Percentiles rank a stretch among this genome's conserved stretches.
phyloP scores from a whole-genome alignment of 192 early-diverging fungal genomes.

The Rhizoclosmatium globosum region DNA sequence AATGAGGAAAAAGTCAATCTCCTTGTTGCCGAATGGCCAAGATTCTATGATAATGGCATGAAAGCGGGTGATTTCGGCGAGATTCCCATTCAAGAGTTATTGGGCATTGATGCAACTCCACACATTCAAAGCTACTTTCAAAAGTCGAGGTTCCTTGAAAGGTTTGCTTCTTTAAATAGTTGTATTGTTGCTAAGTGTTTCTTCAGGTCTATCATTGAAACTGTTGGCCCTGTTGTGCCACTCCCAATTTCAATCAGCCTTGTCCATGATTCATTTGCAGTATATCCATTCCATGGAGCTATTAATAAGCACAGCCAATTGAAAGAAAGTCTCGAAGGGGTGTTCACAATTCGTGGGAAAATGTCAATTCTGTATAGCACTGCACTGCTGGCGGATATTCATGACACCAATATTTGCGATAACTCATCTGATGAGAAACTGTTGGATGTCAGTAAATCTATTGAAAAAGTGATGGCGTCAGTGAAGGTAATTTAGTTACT shows the following conservation, averaged over 20 bases:
- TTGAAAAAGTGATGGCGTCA: constrained; percentile 19
- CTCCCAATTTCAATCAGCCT: background rate
- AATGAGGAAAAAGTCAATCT: constrained; percentile 36
- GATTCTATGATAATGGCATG: constrained; percentile 21
- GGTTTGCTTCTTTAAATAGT: background rate
- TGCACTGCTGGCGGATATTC: constrained; percentile 20
- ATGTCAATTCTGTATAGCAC: constrained; percentile 47
- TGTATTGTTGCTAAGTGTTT: constrained; percentile 28
- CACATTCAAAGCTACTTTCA: constrained; percentile 14
- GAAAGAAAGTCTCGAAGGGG: constrained; percentile 27
- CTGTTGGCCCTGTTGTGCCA: constrained; percentile 2
- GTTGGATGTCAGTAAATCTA: background rate
- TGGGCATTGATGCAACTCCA: background rate
- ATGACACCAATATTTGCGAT: too few relatives aligned
- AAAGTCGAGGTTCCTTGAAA: background rate
- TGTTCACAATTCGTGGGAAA: constrained; percentile 28
- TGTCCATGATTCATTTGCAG: background rate
- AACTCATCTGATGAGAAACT: too few relatives aligned
- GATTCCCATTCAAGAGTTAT: constrained; percentile 14
- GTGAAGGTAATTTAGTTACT: background rate
- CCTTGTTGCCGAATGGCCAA: constrained; percentile 44
- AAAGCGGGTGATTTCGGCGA: constrained; percentile 20
- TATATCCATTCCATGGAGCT: constrained; percentile 18
- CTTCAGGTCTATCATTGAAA: constrained; percentile 18
- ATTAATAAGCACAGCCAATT: background rate